These are phyloP conservation scores for Durio zibethinus DNA, from an alignment of 345 rosid genomes.

Conservation along the genomic window DNA sequence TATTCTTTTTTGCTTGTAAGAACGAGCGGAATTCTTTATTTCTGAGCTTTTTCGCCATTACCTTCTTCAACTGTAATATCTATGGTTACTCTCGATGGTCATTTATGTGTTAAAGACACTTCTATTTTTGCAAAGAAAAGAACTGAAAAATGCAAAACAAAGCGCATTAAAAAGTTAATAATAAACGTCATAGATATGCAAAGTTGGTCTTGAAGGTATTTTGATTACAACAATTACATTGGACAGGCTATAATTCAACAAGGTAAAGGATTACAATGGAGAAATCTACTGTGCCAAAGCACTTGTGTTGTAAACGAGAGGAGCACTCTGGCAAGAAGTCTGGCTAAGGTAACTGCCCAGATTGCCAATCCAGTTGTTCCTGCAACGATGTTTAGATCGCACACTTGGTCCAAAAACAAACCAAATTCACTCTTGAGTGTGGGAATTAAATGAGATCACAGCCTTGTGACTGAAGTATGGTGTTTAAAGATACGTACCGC, in stretches of 20 bases:
- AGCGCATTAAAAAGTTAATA: background rate
- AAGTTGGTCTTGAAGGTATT: background rate
- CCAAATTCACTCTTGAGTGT: background rate
- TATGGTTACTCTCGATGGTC: background rate
- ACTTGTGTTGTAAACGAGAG: slow-evolving; percentile 96
- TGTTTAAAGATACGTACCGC: slow-evolving; percentile 39
- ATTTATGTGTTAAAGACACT: background rate
- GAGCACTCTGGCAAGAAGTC: slow-evolving; percentile 81
- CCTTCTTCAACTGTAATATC: background rate
- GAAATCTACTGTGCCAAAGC: slow-evolving; percentile 68
- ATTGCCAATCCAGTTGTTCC: slow-evolving; percentile 80
- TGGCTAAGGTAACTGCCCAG: slow-evolving; percentile 86
- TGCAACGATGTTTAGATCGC: slow-evolving; percentile 15
- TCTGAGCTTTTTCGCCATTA: background rate
- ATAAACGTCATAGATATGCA: background rate
- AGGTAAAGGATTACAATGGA: background rate
- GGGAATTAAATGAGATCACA: background rate
- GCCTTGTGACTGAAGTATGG: too few relatives aligned
- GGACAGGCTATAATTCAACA: slow-evolving; percentile 5
- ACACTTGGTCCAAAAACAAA: background rate
- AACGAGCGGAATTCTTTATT: background rate
- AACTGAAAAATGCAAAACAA: background rate
- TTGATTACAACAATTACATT: background rate
- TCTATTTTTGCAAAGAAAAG: background rate
- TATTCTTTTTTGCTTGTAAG: too few relatives aligned